phyloP scores from a whole-genome alignment of 2,329 filamentous ascomycete species.

The Davidsoniella neocaledoniae region DNA sequence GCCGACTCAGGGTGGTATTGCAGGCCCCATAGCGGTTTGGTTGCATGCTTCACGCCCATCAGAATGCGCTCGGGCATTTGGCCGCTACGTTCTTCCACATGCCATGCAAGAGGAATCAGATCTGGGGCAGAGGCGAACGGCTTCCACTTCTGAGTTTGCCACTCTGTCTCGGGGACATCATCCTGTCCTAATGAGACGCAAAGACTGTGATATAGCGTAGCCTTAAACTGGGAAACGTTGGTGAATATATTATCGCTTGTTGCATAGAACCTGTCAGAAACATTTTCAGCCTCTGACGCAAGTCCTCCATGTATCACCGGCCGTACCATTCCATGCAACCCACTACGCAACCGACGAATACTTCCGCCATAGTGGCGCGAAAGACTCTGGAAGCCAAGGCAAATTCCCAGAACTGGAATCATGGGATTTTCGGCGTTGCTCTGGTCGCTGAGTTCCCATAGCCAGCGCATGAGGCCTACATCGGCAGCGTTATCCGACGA shows the following conservation, averaged over 20 bases:
- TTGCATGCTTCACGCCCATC: conserved; percentile 58
- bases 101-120: conserved; percentile 46
- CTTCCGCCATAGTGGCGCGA: conserved; percentile 49
- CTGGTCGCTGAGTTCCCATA: conserved; percentile 39
- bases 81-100: conserved; percentile 27
- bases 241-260: conserved; percentile 43
- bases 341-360: conserved; percentile 50
- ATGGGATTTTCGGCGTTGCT: conserved; percentile 29
- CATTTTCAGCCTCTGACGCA: conserved; percentile 13
- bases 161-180: conserved; percentile 20
- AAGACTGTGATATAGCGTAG: conserved; percentile 62
- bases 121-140: conserved; percentile 21
- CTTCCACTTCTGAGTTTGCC: conserved; percentile 26
- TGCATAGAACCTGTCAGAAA: not conserved
- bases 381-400: conserved; percentile 75
- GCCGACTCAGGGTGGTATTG: conserved; percentile 87
- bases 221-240: conserved; percentile 40
- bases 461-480: conserved; percentile 60
- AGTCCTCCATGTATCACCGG: conserved; percentile 36
- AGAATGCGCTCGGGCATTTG: conserved; percentile 36
- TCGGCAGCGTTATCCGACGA: conserved; percentile 56
- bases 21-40: conserved; percentile 65
- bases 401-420: conserved; percentile 73
- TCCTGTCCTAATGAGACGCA: conserved; percentile 38
- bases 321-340: conserved; percentile 69